Base-by-base conservation (phyloP, 192 early-diverging fungal species). In the Borealophlyctis nickersoniae region DNA sequence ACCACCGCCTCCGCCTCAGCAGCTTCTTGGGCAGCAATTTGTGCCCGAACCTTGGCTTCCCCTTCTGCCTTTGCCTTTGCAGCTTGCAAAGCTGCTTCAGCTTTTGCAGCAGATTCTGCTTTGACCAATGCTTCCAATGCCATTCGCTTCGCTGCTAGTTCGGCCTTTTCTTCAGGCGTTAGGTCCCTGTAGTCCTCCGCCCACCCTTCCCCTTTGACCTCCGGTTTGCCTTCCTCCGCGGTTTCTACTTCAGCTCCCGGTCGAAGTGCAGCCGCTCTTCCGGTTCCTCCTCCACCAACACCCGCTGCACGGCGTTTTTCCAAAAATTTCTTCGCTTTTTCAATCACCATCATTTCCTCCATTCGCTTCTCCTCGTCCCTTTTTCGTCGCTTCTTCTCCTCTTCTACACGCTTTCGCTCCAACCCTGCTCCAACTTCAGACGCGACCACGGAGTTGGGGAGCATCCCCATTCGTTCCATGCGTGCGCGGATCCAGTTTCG, bases 391-490 rank as follows among this genome's bases (percentile, higher is more conserved):
- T 36, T 28, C 22, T 52, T 50, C 14, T 61, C 52, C 36, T 56
- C 51, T 31, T 33, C 27, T 13, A 45, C 29, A 4, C 59, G 58
- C 63, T 67, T 70, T 58, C 53, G 39, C 49, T 54, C 64, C 49
- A 63, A 49, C 51, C 24, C 52, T 2, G 49, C 68, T 24, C 48
- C 36, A 33, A 65, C 62, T 57, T 66, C 52, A 2, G 61, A 59
- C 11, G 69, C 57, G 24, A 77, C 30, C 34, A 77, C 60, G 2
- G 75, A 77, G 56, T 77, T 77, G 1, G 75, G 75, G 5, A 77
- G 36, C 4, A 73, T 57, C 0, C 75, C 75, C 28, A 73, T 14
- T 28, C 65, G 58, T 31, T 58, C 63, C 68, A 77, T 66, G 19
- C 66, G 53, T 9, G 51, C n/a, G 35, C 64, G 75, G 29, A 77